Evolutionary conservation across 2,329 filamentous ascomycete genomes (phyloP).

Genomic region (Rhytidhysteron rufulum): DNA sequence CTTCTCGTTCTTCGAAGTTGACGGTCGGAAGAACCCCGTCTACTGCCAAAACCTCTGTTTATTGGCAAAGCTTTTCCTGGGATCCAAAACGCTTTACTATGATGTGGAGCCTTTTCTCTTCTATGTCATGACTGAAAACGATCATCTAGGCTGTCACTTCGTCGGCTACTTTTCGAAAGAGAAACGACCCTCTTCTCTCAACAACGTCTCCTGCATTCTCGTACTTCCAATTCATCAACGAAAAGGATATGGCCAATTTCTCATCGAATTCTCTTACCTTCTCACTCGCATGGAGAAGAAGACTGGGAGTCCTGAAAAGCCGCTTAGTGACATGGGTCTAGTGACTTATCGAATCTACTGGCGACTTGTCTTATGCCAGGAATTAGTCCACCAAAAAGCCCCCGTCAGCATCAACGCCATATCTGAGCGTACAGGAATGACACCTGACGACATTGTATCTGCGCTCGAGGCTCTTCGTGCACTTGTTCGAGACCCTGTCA

Average conservation of each 20-base stretch:
- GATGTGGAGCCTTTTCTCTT: conserved; percentile 96
- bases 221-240: conserved; percentile 95
- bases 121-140: conserved; percentile 93
- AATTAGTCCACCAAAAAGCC: conserved; percentile 63
- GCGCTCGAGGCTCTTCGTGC: conserved; percentile 86
- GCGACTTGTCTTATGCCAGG: conserved; percentile 82
- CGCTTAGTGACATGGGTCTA: conserved; percentile 93
- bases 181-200: conserved; percentile 88
- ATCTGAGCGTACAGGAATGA: conserved; percentile 90
- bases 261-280: conserved; percentile 98
- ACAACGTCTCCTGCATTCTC: conserved; percentile 96
- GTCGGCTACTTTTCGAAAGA: conserved; percentile 99
- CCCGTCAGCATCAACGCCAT: conserved; percentile 60
- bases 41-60: conserved; percentile 98
- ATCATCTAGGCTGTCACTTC: conserved; percentile 89
- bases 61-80: conserved; percentile 93
- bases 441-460: conserved; percentile 91
- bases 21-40: conserved; percentile 94
- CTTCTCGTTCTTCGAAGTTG: conserved; percentile 94
- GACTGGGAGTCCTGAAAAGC: conserved; percentile 94
- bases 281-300: conserved; percentile 90
- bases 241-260: conserved; percentile 91
- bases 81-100: conserved; percentile 97
- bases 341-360: conserved; percentile 98
- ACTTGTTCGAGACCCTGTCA: conserved; percentile 83